Conservation (phyloP, 768 basidiomycete genomes). For the Saitozyma podzolica region DNA sequence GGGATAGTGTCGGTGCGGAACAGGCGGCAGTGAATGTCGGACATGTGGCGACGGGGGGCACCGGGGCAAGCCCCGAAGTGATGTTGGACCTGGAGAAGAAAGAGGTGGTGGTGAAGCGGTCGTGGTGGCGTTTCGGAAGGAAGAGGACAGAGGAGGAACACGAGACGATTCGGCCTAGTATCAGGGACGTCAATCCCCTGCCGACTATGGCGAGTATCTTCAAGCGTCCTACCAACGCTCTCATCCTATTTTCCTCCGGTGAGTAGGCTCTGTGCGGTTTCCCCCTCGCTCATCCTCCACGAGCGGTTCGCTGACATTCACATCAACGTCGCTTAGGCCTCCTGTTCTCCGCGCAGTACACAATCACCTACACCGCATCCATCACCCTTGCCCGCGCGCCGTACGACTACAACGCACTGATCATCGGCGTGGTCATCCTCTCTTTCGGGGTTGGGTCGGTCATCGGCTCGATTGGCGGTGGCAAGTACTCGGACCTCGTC, state of each 20-base stretch:
- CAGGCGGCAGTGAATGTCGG: neutral
- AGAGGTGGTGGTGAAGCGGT: conserved; percentile 20
- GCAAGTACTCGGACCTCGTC: conserved; percentile 63
- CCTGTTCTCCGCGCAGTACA: conserved; percentile 70
- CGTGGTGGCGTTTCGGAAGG: conserved; percentile 14
- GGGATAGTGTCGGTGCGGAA: neutral
- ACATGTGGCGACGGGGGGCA: neutral
- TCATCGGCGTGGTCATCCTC: conserved; percentile 74
- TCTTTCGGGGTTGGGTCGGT: conserved; percentile 66
- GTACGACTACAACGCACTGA: conserved; percentile 69
- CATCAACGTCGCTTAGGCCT: conserved; percentile 57
- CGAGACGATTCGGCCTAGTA: conserved; percentile 59
- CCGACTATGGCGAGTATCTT: conserved; percentile 64
- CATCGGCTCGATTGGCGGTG: conserved; percentile 62
- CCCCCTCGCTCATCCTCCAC: neutral
- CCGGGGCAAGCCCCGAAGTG: conserved; percentile 3
- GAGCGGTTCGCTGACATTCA: neutral
- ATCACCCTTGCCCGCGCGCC: conserved; percentile 63
- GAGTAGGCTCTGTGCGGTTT: conserved; percentile 21
- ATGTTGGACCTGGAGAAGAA: conserved; percentile 28
- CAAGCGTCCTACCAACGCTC: conserved; percentile 66
- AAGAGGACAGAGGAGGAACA: conserved; percentile 12
- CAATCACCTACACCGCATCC: conserved; percentile 71
- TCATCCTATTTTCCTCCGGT: conserved; percentile 69
- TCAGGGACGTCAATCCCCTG: conserved; percentile 74